Evolutionary conservation across 2,329 filamentous ascomycete genomes (phyloP), one percentile per base, ranked within the genome.

Genomic region (Fusarium poae): DNA sequence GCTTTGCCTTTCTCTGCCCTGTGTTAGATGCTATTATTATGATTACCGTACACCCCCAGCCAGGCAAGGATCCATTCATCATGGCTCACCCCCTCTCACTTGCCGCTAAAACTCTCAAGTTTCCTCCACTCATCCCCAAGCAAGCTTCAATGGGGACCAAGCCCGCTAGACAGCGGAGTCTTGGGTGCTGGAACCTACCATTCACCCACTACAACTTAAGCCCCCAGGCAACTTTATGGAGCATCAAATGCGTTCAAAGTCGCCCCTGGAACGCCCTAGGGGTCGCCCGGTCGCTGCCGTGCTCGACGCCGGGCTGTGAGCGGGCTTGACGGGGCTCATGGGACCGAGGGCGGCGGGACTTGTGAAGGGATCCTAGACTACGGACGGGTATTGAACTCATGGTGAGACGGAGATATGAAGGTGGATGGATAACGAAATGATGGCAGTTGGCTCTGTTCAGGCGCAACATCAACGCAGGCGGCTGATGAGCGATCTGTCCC

Each of bases 1-100:
- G 65, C 65, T 68, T 68, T 68, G 61, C 66, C 56, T 55, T 67
- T 62, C 66, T 69, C 54, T 69, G 65, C 66, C 60, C 57, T 57
- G 55, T 66, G 51, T 48, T 62, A 57, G 65, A 35, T 66, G 35
- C 59, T 45, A 54, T 40, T 46, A 54, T 61, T 60, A 37, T 49
- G 30, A 58, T 50, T 37, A 39, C 32, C 32, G 18, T 50, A 50
- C 46, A 50, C 46, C 46, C 46, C 46, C 32, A 50, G 12, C 23
- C 32, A 39, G 46, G 23, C 32, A 32, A 39, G 46, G 32, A 50
- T 50, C 21, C 39, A 23, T 20, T 27, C n/a, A 23, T 30, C n/a
- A 16, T 20, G 20, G 23, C 42, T 54, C 56, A 43, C 45, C 66
- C 65, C 62, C 65, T 48, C 66, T 57, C 46, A 53, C 65, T 49